Base-by-base conservation (phyloP, 495 filamentous ascomycete species). In the Chaetomidium leptoderma region DNA sequence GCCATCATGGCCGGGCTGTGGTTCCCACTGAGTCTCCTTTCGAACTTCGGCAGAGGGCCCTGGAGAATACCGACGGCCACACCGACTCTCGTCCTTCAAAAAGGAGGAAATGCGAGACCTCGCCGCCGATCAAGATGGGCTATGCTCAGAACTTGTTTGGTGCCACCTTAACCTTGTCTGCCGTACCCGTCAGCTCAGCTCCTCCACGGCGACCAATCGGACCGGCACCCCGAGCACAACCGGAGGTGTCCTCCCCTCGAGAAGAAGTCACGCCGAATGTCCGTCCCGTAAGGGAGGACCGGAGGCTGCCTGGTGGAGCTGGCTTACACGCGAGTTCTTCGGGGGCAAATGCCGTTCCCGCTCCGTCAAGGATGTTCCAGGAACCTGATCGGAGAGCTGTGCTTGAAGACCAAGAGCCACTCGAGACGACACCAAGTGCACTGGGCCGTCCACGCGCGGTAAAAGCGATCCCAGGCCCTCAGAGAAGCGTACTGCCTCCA, bases 121-220 rank as follows among this genome's bases (percentile, higher is more conserved):
- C 67, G 1, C 72, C 72, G 19, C 68, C 72, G 36, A 74, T 67
- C 61, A 81, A 80, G 59, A 72, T 58, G 52, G 77, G 77, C 5
- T 81, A 81, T 59, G 80, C 80, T 11, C 76, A 77, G 59, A 78
- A 70, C 57, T 63, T 83, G 16, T 80, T 79, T 62, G 79, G 79
- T 6, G 70, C 78, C 6, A 63, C 72, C 6, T 56, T 83, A 49
- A 72, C 68, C 14, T 59, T 82, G 10, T 78, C 76, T 2, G 72
- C 66, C 6, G 60, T 60, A 8, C 73, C 76, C 6, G 39, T 66
- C 42, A 78, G 73, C 58, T 72, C 70, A 23, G 70, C 63, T 29
- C 54, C 65, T 17, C 17, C 53, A 11, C 67, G 71, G 42, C 64
- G 55, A 35, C 68, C 49, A 24, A 45, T 51, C 2, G 11, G 29